Percentiles rank a stretch among this genome's conserved stretches.
phyloP scores from a whole-genome alignment of 2,329 filamentous ascomycete species.

The Cyanodermella asteris region DNA sequence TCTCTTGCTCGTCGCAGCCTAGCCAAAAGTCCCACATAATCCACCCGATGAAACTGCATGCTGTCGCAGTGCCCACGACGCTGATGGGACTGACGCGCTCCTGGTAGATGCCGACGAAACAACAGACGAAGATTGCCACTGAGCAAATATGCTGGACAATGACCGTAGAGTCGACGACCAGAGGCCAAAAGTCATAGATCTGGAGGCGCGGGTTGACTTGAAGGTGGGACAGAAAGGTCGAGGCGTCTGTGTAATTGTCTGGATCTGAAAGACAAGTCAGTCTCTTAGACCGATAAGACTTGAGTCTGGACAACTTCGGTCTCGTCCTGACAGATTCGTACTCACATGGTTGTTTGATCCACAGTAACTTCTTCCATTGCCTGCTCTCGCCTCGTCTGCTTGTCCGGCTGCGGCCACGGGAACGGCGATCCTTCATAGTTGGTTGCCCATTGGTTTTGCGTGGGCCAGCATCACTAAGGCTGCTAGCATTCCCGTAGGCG shows the following conservation, averaged over 20 bases:
- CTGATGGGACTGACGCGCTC: slow-evolving; percentile 76
- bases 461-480: slow-evolving; percentile 18
- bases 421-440: slow-evolving; percentile 4
- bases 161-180: slow-evolving; percentile 84
- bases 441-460: slow-evolving; percentile 12
- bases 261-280: slow-evolving; percentile 36
- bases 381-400: slow-evolving; percentile 46
- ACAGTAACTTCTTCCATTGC: slow-evolving; percentile 86
- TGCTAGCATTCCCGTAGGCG: slow-evolving; percentile 17
- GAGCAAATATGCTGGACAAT: slow-evolving; percentile 95
- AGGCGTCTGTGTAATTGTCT: slow-evolving; percentile 97
- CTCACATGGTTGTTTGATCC: slow-evolving; percentile 89
- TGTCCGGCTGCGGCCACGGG: slow-evolving; percentile 31
- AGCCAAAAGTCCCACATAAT: slow-evolving; percentile 82
- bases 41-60: slow-evolving; percentile 73
- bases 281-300: neutral
- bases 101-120: slow-evolving; percentile 76
- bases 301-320: too few relatives aligned
- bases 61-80: slow-evolving; percentile 64
- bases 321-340: slow-evolving; percentile 5
- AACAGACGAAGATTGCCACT: slow-evolving; percentile 82
- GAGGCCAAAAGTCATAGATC: slow-evolving; percentile 94
- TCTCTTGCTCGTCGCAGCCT: slow-evolving; percentile 40
- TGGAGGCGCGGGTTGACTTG: slow-evolving; percentile 84
- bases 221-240: slow-evolving; percentile 86